Evolutionary conservation across 2,329 filamentous ascomycete species (phyloP), one percentile per base, ranked within the genome.

Genomic region (Colletotrichum sp.): DNA sequence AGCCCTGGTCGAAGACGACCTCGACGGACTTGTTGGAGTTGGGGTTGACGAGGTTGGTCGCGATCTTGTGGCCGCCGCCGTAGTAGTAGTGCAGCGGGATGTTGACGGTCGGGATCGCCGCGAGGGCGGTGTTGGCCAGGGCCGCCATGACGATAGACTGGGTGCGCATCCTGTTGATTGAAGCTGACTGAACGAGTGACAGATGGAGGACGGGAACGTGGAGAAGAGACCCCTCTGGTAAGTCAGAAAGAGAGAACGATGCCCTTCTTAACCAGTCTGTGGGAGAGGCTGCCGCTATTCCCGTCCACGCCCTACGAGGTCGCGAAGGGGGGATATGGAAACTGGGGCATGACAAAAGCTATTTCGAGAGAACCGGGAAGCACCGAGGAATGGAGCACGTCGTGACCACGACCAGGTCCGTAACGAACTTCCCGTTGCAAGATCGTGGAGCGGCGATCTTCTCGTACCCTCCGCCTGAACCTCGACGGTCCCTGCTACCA

Each of bases 31-130:
- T 69, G 57, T 63, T 57, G 33, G 64, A 36, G 33, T 21, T 43
- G 15, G 69, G 38, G 69, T 69, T 69, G 12, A 72, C 43, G 18
- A 72, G 65, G 21, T 69, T 69, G 57, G 69, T 72, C 11, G 69
- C 64, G 57, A 72, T 69, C 64, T 69, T 72, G 69, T 72, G 57
- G n/a, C 69, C 69, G 65, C 69, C 57, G 64, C 69, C 69, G 43
- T 72, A 72, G 65, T 72, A 69, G 69, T 72, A 72, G 65, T 72
- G 69, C 64, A 72, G 64, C 18, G 69, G 69, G 24, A 72, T 24
- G 69, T 33, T 63, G 34, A 69, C 65, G 31, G 43, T 34, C n/a
- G 65, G 69, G 6, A 72, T 68, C 55, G 69, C 57, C 21, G 64
- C 64, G 65, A 68, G 64, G 6, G 64, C 65, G 43, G 43, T 34